phyloP scores from a whole-genome alignment of 1,139 yeast species.

The Nadsonia starkeyi-henricii region DNA sequence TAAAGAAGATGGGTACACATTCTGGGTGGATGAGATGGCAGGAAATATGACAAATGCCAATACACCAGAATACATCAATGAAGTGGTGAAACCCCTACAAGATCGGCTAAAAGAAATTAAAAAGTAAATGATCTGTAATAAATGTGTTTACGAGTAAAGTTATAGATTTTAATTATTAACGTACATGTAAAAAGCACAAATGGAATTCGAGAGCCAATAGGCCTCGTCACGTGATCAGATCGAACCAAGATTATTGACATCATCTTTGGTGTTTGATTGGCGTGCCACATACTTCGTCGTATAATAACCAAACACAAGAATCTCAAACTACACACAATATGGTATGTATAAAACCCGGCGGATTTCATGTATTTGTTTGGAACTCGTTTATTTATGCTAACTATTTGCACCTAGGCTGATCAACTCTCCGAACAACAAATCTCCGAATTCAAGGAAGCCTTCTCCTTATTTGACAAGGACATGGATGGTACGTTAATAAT shows the following conservation, averaged over 20 bases:
- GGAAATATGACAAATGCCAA: background rate
- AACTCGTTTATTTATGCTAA: no score
- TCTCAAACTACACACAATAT: background rate
- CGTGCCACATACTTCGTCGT: no score
- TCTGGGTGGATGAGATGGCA: background rate
- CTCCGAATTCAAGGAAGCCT: conserved; percentile 94
- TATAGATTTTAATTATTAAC: no score
- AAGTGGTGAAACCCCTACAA: background rate
- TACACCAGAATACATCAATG: background rate
- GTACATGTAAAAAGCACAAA: no score
- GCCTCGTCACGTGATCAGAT: no score
- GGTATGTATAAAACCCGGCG: no score
- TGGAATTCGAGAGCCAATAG: no score
- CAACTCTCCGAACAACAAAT: conserved; percentile 91
- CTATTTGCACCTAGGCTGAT: conserved; percentile 35
- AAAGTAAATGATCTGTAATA: no score
- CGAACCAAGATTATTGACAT: no score
- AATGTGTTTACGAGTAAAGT: no score
- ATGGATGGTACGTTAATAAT: conserved; percentile 51
- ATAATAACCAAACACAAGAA: background rate
- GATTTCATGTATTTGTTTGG: no score
- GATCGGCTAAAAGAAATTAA: background rate
- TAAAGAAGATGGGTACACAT: background rate
- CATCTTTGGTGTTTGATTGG: no score
- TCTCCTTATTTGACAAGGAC: conserved; percentile 89